Evolutionary conservation across 1,139 yeast genomes (phyloP), one percentile per base, ranked within the genome.

Genomic region (Zygotorulaspora mrakii): DNA sequence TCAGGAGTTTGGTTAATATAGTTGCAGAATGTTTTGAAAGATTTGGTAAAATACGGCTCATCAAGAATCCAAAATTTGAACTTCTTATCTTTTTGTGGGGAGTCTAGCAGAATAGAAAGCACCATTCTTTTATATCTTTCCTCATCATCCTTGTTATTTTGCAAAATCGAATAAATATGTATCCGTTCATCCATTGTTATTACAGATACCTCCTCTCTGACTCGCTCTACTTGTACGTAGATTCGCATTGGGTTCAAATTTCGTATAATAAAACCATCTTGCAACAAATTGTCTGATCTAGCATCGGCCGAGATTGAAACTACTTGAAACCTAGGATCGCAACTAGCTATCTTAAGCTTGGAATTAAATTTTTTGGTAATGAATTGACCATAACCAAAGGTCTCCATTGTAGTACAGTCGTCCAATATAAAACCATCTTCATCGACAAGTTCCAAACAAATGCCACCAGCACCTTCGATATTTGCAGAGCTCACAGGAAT

Each of bases 1-100:
- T 73, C 72, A 47, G 71, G 73, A 38, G 73, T 57, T n/a, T 66
- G 60, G 0, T 94, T 80, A 33, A 88, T 57, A n/a, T 55, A 50
- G 0, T 87, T 84, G n/a, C 87, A 57, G 37, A 76, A 70, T 30
- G 65, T 57, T 54, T 75, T 79, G 57, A 88, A 81, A 3, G 76
- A 68, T 1, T 88, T 79, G 1, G 95, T 82, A 61, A 85, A 66
- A 54, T 73, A 84, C 3, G 54, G 46, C 57, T 85, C 82, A 48
- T 86, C 94, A 48, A 89, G 71, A 6, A 89, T 67, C 97, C 97
- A 91, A 56, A 91, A 86, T 57, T 83, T 87, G 21, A 87, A 80
- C 4, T 77, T 70, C 13, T 32, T 25, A 4, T 24, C 33, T 39
- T 74, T 74, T 1, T 70, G 59, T 0, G 91, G 9, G 4, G 10